A percentile compares a stretch with the other conserved stretches of the same genome.
Conservation (phyloP, 2,329 filamentous ascomycete genomes). For the Helicocarpus griseus region DNA sequence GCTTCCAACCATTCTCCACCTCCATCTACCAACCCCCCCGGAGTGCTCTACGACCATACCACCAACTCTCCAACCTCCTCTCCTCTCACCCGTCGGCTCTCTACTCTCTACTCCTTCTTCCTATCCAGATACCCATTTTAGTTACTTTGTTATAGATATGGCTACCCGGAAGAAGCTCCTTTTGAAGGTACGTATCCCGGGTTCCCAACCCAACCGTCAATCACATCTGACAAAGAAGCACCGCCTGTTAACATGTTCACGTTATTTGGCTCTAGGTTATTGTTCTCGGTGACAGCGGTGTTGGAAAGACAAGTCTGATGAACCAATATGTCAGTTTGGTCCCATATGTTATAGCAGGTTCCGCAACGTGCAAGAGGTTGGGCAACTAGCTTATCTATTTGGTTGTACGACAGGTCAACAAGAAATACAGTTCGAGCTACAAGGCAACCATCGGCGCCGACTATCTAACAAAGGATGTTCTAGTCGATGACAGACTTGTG, state of each 20-base stretch:
- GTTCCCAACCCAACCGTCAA: conserved; percentile 8
- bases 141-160: conserved; percentile 40
- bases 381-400: not conserved
- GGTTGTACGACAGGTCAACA: conserved; percentile 70
- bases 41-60: not conserved
- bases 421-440: conserved; percentile 99
- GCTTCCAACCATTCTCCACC: not conserved
- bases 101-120: not conserved
- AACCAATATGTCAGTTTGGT: conserved; percentile 96
- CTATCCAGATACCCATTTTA: not conserved
- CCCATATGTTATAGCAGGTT: not conserved
- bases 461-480: conserved; percentile 94
- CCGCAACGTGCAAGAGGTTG: not conserved
- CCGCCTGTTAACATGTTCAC: conserved; percentile 9
- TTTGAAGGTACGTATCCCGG: conserved; percentile 56
- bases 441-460: conserved; percentile 98
- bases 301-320: conserved; percentile 99
- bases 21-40: not conserved
- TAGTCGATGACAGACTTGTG: conserved; percentile 92
- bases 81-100: no score
- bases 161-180: conserved; percentile 82
- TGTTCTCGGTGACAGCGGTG: conserved; percentile 96
- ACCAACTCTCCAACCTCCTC: not conserved
- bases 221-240: not conserved
- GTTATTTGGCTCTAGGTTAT: conserved; percentile 59